phyloP scores from a whole-genome alignment of 108 stramenopile species.

The Cyclotella atomus region DNA sequence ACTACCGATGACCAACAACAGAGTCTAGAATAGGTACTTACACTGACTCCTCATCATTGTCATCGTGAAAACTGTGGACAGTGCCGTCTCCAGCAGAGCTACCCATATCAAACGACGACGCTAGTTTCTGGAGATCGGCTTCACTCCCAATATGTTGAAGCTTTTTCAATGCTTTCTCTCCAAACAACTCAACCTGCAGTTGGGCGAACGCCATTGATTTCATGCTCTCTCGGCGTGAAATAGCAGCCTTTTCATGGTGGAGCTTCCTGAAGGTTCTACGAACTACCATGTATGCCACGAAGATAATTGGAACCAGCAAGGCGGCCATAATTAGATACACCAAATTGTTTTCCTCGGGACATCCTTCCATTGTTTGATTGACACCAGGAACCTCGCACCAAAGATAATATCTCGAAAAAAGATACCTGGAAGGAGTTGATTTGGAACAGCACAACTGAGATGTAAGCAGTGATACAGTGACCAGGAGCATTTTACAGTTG shows the following conservation, averaged over 20 bases:
- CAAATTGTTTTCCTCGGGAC: slow-evolving; percentile 54
- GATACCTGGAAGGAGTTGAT: too few relatives aligned
- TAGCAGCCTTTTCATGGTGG: slow-evolving; percentile 13
- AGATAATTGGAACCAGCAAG: slow-evolving; percentile 47
- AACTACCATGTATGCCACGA: slow-evolving; percentile 14
- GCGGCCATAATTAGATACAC: slow-evolving; percentile 52
- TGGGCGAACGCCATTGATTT: slow-evolving; percentile 31
- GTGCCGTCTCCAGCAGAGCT: not conserved
- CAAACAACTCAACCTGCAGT: slow-evolving; percentile 36
- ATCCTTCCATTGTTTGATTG: slow-evolving; percentile 66
- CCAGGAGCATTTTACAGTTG: too few relatives aligned
- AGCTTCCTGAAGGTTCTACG: not conserved
- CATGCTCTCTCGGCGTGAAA: slow-evolving; percentile 27
- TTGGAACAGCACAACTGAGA: too few relatives aligned
- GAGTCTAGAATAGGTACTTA: too few relatives aligned
- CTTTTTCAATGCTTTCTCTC: slow-evolving; percentile 25
- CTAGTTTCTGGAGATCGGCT: slow-evolving; percentile 19
- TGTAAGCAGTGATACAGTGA: too few relatives aligned
- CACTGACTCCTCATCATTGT: not conserved
- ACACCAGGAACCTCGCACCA: slow-evolving; percentile 70
- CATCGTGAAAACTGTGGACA: not conserved
- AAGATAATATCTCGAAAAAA: slow-evolving; percentile 69
- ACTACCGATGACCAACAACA: too few relatives aligned
- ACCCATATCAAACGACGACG: not conserved
- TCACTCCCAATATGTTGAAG: slow-evolving; percentile 33